Conservation (phyloP, 345 rosid genomes). For the Garcia nutans region DNA sequence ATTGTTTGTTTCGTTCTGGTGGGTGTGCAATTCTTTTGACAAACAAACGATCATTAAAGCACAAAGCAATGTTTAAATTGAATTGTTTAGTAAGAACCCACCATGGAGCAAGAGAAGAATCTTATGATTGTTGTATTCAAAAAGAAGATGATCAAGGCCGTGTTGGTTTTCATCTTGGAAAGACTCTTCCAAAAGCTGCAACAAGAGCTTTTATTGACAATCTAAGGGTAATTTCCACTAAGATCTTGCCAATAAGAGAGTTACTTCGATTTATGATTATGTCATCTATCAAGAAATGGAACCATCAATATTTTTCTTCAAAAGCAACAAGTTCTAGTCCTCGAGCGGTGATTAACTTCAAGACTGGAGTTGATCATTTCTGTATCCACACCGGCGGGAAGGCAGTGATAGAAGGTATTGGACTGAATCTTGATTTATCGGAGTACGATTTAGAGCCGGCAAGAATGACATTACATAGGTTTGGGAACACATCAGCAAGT, state of each 20-base stretch:
- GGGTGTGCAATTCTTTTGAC: slow-evolving; percentile 76
- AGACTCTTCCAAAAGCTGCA: slow-evolving; percentile 71
- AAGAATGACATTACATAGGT: slow-evolving; percentile 88
- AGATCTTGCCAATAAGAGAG: slow-evolving; percentile 74
- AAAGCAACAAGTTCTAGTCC: slow-evolving; percentile 5
- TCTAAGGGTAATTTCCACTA: slow-evolving; percentile 61
- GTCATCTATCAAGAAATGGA: slow-evolving; percentile 38
- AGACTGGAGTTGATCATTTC: slow-evolving; percentile 83
- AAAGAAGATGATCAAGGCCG: slow-evolving; percentile 67
- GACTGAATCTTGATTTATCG: slow-evolving; percentile 52
- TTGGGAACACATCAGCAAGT: slow-evolving; percentile 91
- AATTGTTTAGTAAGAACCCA: slow-evolving; percentile 81
- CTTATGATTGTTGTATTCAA: slow-evolving; percentile 64
- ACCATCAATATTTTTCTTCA: not conserved
- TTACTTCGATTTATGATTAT: slow-evolving; percentile 47
- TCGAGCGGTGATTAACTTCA: slow-evolving; percentile 60
- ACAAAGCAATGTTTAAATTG: slow-evolving; percentile 58
- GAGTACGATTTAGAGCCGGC: slow-evolving; percentile 87
- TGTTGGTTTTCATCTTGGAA: slow-evolving; percentile 66
- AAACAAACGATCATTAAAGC: slow-evolving; percentile 51
- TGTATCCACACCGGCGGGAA: slow-evolving; percentile 91
- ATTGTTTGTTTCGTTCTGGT: slow-evolving; percentile 78
- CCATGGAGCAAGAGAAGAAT: slow-evolving; percentile 77
- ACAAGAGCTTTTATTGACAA: slow-evolving; percentile 76
- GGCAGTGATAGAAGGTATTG: slow-evolving; percentile 90